These are phyloP conservation scores for Fusarium sp. DNA, from an alignment of 2,329 filamentous ascomycete genomes.

Conservation along the genomic window DNA sequence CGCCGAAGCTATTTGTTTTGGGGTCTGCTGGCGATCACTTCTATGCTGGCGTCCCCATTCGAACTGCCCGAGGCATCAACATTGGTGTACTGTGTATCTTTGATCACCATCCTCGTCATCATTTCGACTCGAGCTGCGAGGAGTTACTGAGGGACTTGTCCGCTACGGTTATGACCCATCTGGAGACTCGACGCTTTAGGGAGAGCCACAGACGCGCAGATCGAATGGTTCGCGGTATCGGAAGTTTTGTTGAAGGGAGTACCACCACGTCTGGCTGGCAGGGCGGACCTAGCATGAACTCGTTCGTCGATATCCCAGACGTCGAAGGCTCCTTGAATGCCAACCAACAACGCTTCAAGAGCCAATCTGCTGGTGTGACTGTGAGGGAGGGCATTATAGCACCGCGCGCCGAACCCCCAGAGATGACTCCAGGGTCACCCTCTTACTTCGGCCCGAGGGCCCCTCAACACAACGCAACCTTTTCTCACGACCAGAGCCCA, in stretches of 20 bases:
- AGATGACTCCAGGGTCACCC: no score
- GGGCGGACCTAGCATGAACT: conserved; percentile 18
- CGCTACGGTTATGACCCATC: conserved; percentile 54
- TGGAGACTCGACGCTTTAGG: conserved; percentile 52
- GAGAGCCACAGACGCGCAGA: conserved; percentile 50
- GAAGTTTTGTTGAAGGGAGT: conserved; percentile 57
- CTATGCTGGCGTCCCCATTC: conserved; percentile 60
- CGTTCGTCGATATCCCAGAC: conserved; percentile 11
- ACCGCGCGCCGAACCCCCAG: no score
- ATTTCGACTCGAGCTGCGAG: no score
- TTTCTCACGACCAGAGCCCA: no score
- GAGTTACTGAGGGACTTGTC: conserved; percentile 47
- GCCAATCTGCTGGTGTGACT: no score
- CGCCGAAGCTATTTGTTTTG: conserved; percentile 32
- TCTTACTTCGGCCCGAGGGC: no score
- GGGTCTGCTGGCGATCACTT: conserved; percentile 48
- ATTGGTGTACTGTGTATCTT: conserved; percentile 59
- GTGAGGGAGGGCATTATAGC: no score
- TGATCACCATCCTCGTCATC: conserved; percentile 41
- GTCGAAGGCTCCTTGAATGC: conserved; percentile 31
- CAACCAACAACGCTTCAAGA: conserved; percentile 7
- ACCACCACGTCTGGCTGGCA: conserved; percentile 45
- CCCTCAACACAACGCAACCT: no score
- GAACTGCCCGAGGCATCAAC: conserved; percentile 56
- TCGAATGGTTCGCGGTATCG: conserved; percentile 58